Evolutionary conservation across 192 early-diverging fungal genomes (phyloP), one percentile per base, ranked within the genome.

Genomic region (Coemansia sp.): DNA sequence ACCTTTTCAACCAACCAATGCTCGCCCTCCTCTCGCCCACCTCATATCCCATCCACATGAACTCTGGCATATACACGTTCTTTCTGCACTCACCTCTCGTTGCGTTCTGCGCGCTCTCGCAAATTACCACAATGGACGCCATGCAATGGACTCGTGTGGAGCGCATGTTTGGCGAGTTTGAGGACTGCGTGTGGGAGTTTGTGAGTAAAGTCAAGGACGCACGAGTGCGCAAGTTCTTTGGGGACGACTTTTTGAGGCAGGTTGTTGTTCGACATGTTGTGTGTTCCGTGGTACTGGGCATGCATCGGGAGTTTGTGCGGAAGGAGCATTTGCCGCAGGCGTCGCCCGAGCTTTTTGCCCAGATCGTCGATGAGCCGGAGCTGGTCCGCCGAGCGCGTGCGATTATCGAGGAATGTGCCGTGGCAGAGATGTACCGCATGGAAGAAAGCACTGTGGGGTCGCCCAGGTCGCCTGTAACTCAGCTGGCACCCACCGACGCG

Each of bases 181-280:
- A 80, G 55, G 69, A 74, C 41, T 38, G 54, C 26, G 58, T 26
- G 12, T 31, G 71, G 10, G 73, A 75, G 25, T 59, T 75, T 37
- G 43, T 75, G 11, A 29, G 29, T 22, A 26, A 45, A 7, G 60
- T 74, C 1, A 51, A 9, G 7, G 57, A 48, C 21, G 21, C 35
- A 3, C 49, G 80, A n/a, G 75, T 81, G 67, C 84, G 83, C 49
- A 65, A 78, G 55, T 98, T 98, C 75, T 67, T 97, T 56, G 82
- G 91, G 51, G 96, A 97, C 75, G 94, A 94, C 54, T 98, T 97
- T 72, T 69, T 98, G 68, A 84, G 92, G 26, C 93, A 94, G 67
- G 90, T 98, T 65, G 83, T 95, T 39, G 85, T 92, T 6, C 87
- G 94, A 22, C 95, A 90, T 73, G 89, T 94, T 0, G 43, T 97